Base-by-base conservation (phyloP, 371 early-diverging fungal genomes). In the Zychaea mexicana region DNA sequence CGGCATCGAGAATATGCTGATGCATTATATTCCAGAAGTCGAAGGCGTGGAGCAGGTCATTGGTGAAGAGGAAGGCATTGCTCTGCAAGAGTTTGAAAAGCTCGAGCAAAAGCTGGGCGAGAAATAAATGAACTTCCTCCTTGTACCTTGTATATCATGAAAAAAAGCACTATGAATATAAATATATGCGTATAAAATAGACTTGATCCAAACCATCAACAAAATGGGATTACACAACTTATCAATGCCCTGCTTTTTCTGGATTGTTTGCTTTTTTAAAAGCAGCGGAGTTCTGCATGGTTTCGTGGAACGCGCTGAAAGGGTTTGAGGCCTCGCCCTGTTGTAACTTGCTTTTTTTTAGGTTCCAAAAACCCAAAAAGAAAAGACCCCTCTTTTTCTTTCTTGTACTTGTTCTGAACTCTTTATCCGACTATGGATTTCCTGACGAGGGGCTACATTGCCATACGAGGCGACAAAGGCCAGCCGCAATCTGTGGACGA, bases 21-120 rank as follows among this genome's bases (percentile, higher is more conserved):
- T 92, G 90, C 97, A 98, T 74, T 98, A 98, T 71, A 90, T 98
- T 54, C 98, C 98, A 0, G 98, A 98, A 69, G 96, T 98, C n/a
- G 83, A 89, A 24, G 77, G 88, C 3, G 97, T 98, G 2, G 96
- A 96, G 71, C 96, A 97, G 77, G 88, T 91, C 24, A 81, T 89
- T 64, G 88, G 78, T 62, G 83, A 82, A 52, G 64, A 70, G 15
- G 83, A 82, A 38, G 64, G 69, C 2, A 63, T 82, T 33, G 72
- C 77, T 8, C 63, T 78, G 56, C 77, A 79, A 68, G 83, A 82
- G 62, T 82, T 82, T 55, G 83, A 79, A n/a, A 79, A 78, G 28
- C 61, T 82, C 0, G 80, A 82, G 49, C 72, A 70, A 60, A 75
- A 62, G 57, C 55, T 82, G 52, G 73, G 71, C 7, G 78, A 79